A percentile compares a stretch with the other conserved stretches of the same genome.
Conservation (phyloP, 2,329 filamentous ascomycete species). For the Scedosporium dehoogii region DNA sequence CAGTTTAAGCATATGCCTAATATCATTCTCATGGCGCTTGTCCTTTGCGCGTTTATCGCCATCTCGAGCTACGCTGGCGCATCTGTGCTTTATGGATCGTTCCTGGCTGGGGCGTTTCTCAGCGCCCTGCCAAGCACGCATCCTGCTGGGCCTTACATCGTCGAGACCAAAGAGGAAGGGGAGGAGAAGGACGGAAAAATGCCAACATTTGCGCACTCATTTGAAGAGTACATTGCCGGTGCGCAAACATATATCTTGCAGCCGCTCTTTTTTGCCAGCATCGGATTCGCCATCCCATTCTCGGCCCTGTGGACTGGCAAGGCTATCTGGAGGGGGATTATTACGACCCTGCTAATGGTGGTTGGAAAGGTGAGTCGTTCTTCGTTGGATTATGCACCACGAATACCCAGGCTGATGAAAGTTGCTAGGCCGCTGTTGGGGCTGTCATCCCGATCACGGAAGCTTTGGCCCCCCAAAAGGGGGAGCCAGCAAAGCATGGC, state of each 20-base stretch:
- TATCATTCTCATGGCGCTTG: conserved; percentile 21
- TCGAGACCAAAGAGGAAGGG: conserved; percentile 22
- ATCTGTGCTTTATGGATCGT: conserved; percentile 26
- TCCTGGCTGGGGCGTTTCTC: conserved; percentile 28
- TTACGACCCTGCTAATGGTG: conserved; percentile 47
- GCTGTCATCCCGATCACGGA: conserved; percentile 13
- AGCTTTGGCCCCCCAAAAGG: conserved; percentile 19
- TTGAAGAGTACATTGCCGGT: conserved; percentile 24
- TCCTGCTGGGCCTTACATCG: conserved; percentile 21
- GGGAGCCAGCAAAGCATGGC: neutral
- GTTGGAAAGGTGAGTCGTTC: conserved; percentile 24
- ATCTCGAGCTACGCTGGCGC: conserved; percentile 26
- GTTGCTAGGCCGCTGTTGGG: conserved; percentile 11
- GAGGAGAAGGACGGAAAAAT: conserved; percentile 20
- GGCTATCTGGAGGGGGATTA: conserved; percentile 45
- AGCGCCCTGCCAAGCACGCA: conserved; percentile 25
- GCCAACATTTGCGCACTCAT: conserved; percentile 27
- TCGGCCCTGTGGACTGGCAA: conserved; percentile 39
- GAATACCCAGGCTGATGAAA: neutral
- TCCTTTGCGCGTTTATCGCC: conserved; percentile 16
- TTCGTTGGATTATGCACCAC: too few species aligned
- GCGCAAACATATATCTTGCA: conserved; percentile 34
- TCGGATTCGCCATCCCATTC: conserved; percentile 53
- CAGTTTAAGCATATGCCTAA: conserved; percentile 18
- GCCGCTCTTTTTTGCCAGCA: conserved; percentile 48